These are phyloP conservation scores for Trichoderma koningii DNA, from an alignment of 2,329 filamentous ascomycete species.

Conservation along the genomic window DNA sequence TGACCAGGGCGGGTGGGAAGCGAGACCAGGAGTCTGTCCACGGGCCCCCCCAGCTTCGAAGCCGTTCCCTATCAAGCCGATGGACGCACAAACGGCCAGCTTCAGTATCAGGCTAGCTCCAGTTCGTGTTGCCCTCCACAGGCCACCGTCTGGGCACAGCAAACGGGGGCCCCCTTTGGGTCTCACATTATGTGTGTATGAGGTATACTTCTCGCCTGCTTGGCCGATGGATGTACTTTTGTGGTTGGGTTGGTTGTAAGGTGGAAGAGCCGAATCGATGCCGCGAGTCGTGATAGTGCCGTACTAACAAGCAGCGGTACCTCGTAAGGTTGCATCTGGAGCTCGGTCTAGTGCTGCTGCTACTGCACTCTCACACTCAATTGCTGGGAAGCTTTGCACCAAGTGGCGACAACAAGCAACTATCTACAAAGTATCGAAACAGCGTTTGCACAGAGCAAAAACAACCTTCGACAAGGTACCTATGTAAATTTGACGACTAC, in stretches of 20 bases:
- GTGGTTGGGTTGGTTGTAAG: neutral
- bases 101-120: slow-evolving; percentile 27
- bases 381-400: slow-evolving; percentile 12
- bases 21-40: slow-evolving; percentile 13
- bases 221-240: too few relatives aligned
- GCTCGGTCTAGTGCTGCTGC: neutral
- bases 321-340: neutral
- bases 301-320: too few relatives aligned
- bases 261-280: too few relatives aligned
- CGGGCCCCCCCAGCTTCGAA: slow-evolving; percentile 16
- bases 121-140: slow-evolving; percentile 26
- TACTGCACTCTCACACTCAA: slow-evolving; percentile 15
- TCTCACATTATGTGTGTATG: slow-evolving; percentile 1
- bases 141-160: slow-evolving; percentile 4
- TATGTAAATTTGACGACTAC: neutral
- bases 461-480: neutral
- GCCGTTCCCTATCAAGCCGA: slow-evolving; percentile 18
- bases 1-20: slow-evolving; percentile 24
- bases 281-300: too few relatives aligned
- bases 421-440: neutral
- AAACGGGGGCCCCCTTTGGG: slow-evolving; percentile 17
- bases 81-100: slow-evolving; percentile 24
- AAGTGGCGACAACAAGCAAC: neutral
- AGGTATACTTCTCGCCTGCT: neutral
- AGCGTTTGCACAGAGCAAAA: neutral